Evolutionary conservation across 2,329 filamentous ascomycete species (phyloP).

Genomic region (Aaosphaeria arxii): DNA sequence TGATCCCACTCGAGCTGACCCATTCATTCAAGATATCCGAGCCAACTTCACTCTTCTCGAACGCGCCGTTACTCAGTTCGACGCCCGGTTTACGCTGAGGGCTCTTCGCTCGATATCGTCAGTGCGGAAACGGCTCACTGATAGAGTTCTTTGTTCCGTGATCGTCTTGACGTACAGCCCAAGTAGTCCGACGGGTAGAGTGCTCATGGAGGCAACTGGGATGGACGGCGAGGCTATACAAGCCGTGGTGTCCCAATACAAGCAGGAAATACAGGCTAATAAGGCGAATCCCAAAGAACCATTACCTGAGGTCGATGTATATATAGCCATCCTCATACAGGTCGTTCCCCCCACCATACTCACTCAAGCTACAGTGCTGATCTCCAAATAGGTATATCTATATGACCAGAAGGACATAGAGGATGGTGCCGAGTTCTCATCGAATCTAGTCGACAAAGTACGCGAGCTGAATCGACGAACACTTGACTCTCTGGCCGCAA

Average conservation of each 20-base stretch:
- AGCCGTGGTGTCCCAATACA: conserved; percentile 47
- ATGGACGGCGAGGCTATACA: conserved; percentile 64
- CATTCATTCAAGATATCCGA: conserved; percentile 72
- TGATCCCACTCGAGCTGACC: conserved; percentile 21
- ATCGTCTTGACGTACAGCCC: conserved; percentile 76
- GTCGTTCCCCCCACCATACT: conserved; percentile 14
- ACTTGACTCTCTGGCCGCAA: conserved; percentile 87
- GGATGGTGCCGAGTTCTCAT: conserved; percentile 80
- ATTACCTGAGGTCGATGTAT: conserved; percentile 84
- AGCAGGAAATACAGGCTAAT: conserved; percentile 65
- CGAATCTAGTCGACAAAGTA: conserved; percentile 77
- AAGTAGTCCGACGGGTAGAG: conserved; percentile 65
- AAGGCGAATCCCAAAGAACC: conserved; percentile 67
- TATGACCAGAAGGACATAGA: conserved; percentile 82
- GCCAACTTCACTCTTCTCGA: conserved; percentile 90
- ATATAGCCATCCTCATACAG: conserved; percentile 71
- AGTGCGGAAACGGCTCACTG: conserved; percentile 84
- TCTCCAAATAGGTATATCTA: conserved; percentile 69
- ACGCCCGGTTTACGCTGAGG: conserved; percentile 90
- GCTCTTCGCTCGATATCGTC: conserved; percentile 94
- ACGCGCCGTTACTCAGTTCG: conserved; percentile 87
- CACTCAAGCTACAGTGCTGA: neutral
- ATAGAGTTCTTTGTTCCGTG: conserved; percentile 76
- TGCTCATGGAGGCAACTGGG: conserved; percentile 67
- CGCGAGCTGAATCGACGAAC: conserved; percentile 90